A percentile compares a stretch with the other conserved stretches of the same genome.
Conservation (phyloP, 495 filamentous ascomycete genomes). For the Penicillium herquei region DNA sequence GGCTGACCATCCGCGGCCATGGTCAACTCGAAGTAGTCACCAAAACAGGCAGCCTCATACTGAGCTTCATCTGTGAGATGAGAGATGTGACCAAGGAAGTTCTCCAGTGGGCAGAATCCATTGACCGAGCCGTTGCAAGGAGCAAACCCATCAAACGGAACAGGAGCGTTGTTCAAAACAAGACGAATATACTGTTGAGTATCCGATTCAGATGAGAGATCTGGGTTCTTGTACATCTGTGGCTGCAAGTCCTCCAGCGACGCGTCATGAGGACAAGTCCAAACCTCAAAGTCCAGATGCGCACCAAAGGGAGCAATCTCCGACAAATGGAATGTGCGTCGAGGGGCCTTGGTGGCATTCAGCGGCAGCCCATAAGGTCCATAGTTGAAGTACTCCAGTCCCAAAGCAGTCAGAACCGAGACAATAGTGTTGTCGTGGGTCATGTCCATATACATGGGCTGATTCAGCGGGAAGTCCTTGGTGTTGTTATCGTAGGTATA, state of each 20-base stretch:
- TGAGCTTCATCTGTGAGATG: constrained; percentile 20
- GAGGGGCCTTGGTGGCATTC: constrained; percentile 42
- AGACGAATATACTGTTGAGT: constrained; percentile 30
- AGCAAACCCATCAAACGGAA: constrained; percentile 24
- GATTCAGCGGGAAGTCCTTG: constrained; percentile 47
- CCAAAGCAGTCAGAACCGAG: constrained; percentile 49
- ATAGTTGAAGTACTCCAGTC: constrained; percentile 48
- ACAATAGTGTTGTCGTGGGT: constrained; percentile 41
- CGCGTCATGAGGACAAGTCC: constrained; percentile 25
- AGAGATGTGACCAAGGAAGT: constrained; percentile 21
- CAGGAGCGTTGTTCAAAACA: constrained; percentile 29
- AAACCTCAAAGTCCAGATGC: constrained; percentile 60
- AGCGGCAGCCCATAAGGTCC: constrained; percentile 46
- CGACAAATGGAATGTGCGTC: constrained; percentile 20
- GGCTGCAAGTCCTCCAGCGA: constrained; percentile 20
- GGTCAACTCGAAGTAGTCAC: no score
- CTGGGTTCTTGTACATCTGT: constrained; percentile 28
- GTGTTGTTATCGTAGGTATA: constrained; percentile 50
- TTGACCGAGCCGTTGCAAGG: constrained; percentile 22
- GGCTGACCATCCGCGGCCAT: constrained; percentile 20
- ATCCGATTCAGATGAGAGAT: constrained; percentile 13
- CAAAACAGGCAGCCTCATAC: constrained; percentile 26
- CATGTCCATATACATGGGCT: constrained; percentile 50
- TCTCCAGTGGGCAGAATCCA: constrained; percentile 27
- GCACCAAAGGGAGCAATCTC: constrained; percentile 58